Evolutionary conservation across 345 rosid genomes (phyloP).

Genomic region (Anastatica hierochuntica): DNA sequence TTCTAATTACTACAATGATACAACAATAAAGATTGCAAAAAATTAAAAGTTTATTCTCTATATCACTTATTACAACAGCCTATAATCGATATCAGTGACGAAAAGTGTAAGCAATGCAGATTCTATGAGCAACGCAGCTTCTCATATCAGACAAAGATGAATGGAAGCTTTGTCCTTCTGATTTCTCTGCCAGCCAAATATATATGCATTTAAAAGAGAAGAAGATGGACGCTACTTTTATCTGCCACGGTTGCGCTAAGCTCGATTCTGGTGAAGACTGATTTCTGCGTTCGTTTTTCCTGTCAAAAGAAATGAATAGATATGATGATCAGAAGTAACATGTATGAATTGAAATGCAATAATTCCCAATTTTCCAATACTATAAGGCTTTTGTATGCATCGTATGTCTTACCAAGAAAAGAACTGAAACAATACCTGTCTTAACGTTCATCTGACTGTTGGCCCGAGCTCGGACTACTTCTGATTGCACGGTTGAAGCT

Average conservation of each 20-base stretch:
- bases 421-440: slow-evolving; percentile 3
- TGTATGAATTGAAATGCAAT: not conserved
- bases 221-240: slow-evolving; percentile 62
- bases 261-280: not conserved
- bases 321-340: no score
- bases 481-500: slow-evolving; percentile 39
- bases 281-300: no score
- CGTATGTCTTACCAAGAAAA: not conserved
- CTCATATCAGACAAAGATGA: no score
- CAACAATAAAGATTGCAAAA: not conserved
- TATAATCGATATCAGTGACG: slow-evolving; percentile 40
- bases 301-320: not conserved
- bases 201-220: slow-evolving; percentile 37
- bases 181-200: slow-evolving; percentile 50
- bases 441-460: not conserved
- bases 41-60: not conserved
- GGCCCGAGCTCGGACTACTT: slow-evolving; percentile 23
- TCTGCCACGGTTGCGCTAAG: slow-evolving; percentile 9
- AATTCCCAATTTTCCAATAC: no score
- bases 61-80: slow-evolving; percentile 46
- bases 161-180: slow-evolving; percentile 88
- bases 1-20: not conserved
- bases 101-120: slow-evolving; percentile 89
- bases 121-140: slow-evolving; percentile 61
- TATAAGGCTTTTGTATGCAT: no score